phyloP scores from a whole-genome alignment of 768 basidiomycete genomes.

The Boletus eberwhitei region DNA sequence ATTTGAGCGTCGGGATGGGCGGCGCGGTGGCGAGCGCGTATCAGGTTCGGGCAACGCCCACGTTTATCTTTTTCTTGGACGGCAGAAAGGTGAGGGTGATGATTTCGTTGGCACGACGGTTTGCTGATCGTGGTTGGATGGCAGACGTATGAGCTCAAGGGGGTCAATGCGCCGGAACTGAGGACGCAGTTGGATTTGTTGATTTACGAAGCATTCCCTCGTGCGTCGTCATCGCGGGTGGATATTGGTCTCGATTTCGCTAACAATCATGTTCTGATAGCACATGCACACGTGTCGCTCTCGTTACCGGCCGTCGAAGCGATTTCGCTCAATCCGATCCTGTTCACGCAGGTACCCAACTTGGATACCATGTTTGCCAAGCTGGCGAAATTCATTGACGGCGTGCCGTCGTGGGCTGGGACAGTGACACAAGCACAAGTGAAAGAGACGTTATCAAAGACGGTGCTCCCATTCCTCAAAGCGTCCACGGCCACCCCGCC shows the following conservation, averaged over 20 bases:
- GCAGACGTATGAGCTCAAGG: slow-evolving; percentile 69
- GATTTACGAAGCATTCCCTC: slow-evolving; percentile 74
- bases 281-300: slow-evolving; percentile 69
- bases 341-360: slow-evolving; percentile 69
- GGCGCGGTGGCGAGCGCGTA: slow-evolving; percentile 56
- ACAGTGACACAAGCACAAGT: slow-evolving; percentile 34
- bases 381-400: slow-evolving; percentile 59
- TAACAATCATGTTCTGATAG: slow-evolving; percentile 36
- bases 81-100: slow-evolving; percentile 57
- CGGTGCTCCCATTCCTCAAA: slow-evolving; percentile 64
- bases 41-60: slow-evolving; percentile 76
- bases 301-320: slow-evolving; percentile 58
- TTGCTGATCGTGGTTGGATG: background rate
- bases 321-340: slow-evolving; percentile 68
- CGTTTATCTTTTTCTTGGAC: slow-evolving; percentile 83
- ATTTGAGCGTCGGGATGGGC: slow-evolving; percentile 69
- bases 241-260: background rate
- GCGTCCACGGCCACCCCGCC: slow-evolving; percentile 37
- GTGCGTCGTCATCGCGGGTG: slow-evolving; percentile 41
- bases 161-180: slow-evolving; percentile 66
- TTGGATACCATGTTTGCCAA: slow-evolving; percentile 63
- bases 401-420: slow-evolving; percentile 35
- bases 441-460: slow-evolving; percentile 46
- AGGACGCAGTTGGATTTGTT: slow-evolving; percentile 71
- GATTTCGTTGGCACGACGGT: background rate